Evolutionary conservation across 176 grass and related monocot species (phyloP).

Genomic region (Phyllostachys edulis): DNA sequence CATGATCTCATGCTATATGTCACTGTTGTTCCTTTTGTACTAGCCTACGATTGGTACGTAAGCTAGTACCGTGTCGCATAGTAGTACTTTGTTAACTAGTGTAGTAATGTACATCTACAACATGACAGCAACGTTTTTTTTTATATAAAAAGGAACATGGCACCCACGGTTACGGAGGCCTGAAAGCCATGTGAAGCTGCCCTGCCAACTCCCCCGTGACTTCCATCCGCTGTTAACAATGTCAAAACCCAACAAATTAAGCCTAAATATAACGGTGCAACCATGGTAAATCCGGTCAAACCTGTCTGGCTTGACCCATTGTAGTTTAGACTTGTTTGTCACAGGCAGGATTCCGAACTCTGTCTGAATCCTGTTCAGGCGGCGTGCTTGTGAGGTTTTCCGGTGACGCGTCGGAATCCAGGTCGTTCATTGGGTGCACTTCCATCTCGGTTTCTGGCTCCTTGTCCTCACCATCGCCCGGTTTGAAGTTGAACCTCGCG

Average conservation of each 20-base stretch:
- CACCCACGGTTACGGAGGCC: not conserved
- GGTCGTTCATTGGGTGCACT: slow-evolving; percentile 17
- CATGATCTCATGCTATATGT: not conserved
- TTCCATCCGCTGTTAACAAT: not conserved
- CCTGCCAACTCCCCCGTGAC: not conserved
- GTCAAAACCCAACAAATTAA: not conserved
- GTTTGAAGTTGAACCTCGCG: slow-evolving; percentile 51
- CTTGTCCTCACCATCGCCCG: not conserved
- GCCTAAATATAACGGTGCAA: not conserved
- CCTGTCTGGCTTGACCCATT: not conserved
- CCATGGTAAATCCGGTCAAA: not conserved
- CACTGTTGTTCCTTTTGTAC: not conserved
- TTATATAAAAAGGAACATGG: not conserved
- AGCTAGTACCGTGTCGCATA: too few relatives aligned
- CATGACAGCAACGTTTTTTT: too few relatives aligned
- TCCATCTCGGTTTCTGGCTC: slow-evolving; percentile 3
- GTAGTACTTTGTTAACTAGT: too few relatives aligned
- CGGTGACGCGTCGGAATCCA: not conserved
- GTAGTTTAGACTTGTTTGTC: not conserved
- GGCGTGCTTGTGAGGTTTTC: not conserved
- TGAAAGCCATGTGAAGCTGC: not conserved
- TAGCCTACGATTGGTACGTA: too few relatives aligned
- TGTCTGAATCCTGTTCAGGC: not conserved
- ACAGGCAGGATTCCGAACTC: not conserved
- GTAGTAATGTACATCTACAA: too few relatives aligned